A percentile compares a stretch with the other conserved stretches of the same genome.
Conservation (phyloP, 495 filamentous ascomycete genomes). For the Polyplosphaeria fusca region DNA sequence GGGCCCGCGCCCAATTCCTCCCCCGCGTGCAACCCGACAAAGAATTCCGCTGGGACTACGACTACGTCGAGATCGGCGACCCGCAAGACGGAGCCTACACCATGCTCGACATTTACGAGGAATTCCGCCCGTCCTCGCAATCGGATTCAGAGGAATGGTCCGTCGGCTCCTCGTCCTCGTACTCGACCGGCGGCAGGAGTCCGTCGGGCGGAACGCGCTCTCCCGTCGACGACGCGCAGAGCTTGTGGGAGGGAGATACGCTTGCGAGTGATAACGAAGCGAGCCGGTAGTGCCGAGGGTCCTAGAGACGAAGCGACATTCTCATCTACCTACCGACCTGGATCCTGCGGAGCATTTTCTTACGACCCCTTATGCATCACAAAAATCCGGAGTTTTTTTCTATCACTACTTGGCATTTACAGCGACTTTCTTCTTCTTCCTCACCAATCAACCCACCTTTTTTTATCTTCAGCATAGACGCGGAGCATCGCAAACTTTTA, state of each 20-base stretch:
- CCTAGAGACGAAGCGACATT: background rate
- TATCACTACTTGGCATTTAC: background rate
- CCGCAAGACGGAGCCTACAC: conserved; percentile 54
- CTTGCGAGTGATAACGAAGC: conserved; percentile 51
- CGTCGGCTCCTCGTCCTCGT: conserved; percentile 66
- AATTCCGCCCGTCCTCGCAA: conserved; percentile 45
- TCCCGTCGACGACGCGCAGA: conserved; percentile 59
- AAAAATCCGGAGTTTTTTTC: conserved; percentile 6
- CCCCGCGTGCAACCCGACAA: conserved; percentile 79
- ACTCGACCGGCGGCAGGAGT: conserved; percentile 32
- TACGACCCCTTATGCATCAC: conserved; percentile 31
- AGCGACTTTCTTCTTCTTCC: background rate
- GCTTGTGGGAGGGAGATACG: conserved; percentile 60
- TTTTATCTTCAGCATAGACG: background rate
- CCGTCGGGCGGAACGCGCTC: conserved; percentile 46
- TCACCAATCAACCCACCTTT: background rate
- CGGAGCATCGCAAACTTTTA: too few species aligned
- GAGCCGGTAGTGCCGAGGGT: conserved; percentile 19
- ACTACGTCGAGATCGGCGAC: conserved; percentile 81
- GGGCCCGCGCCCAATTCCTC: conserved; percentile 73
- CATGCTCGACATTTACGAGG: conserved; percentile 53
- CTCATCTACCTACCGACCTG: conserved; percentile 1
- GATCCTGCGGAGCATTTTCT: background rate
- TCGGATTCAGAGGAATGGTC: conserved; percentile 70
- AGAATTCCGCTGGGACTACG: conserved; percentile 89